Evolutionary conservation across 2,329 filamentous ascomycete genomes (phyloP), one percentile per base, ranked within the genome.

Genomic region (Ustilaginoidea virens): DNA sequence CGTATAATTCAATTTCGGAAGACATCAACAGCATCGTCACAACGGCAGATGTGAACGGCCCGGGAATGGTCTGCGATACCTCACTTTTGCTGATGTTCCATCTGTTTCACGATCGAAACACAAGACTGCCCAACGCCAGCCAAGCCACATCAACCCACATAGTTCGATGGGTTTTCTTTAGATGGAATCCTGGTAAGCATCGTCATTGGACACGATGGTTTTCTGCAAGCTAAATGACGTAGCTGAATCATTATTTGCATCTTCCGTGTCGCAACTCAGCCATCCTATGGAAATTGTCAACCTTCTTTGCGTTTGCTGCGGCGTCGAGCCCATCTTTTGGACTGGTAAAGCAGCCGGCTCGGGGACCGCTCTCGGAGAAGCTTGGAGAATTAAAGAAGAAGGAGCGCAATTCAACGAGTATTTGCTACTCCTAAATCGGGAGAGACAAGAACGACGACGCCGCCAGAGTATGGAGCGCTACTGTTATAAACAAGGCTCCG

Each of bases 151-250:
- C 72, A 21, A 78, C 73, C 37, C 71, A 80, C 41, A 66, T 90
- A 20, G 69, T 90, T 32, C 66, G 74, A 41, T 98, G 90, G 90
- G 51, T 90, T 1, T 74, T 85, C 41, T 67, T 74, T 19, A 76
- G 69, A 42, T 98, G 87, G 85, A 74, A 74, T 39, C 79, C 85
- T 38, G 74, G 81, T 87, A 60, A 48, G 67, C n/a, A n/a, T n/a
- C n/a, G n/a, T 40, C 13, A 7, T 17, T 17, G 15, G 5, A 23
- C 13, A 15, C 11, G n/a, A 17, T 26, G 8, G 15, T 6, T 12
- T n/a, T 11, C 11, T 26, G 10, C 23, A 10, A 23, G 7, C 25
- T 33, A 10, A 29, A 5, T n/a, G 17, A 20, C n/a, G 17, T 37
- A 79, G 74, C 63, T 22, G 82, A 92, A 43, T 58, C 68, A 31